phyloP scores from a whole-genome alignment of 2,329 filamentous ascomycete species.

The Fusarium bactridioides region DNA sequence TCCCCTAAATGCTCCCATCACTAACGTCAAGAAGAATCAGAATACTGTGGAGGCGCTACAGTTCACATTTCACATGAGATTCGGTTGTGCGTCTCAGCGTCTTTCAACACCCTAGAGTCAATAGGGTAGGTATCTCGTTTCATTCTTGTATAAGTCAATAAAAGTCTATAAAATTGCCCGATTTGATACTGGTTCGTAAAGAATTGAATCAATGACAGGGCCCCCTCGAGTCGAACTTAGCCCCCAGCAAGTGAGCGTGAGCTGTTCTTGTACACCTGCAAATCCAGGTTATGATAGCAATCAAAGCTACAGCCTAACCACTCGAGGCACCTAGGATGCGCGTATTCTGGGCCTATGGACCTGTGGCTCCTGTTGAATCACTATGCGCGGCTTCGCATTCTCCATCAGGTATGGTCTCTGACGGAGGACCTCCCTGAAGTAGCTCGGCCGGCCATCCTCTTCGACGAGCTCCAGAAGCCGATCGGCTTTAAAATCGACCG shows the following conservation, averaged over 20 bases:
- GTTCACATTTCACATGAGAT: neutral
- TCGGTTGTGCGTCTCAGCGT: neutral
- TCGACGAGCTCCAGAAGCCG: neutral
- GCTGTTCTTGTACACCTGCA: neutral
- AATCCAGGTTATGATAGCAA: neutral
- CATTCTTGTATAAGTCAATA: neutral
- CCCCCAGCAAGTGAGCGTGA: neutral
- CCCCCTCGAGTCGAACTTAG: neutral
- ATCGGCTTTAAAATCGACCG: neutral
- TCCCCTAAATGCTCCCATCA: accelerated
- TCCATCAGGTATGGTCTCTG: neutral
- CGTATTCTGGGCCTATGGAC: neutral
- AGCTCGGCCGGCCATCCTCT: neutral
- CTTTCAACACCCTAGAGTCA: neutral
- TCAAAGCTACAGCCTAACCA: neutral
- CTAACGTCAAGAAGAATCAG: too few relatives aligned
- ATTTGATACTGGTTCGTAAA: neutral
- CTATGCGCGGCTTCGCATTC: neutral
- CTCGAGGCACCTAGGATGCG: neutral
- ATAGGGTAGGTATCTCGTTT: neutral
- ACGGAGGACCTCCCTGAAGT: neutral
- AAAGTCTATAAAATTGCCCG: neutral
- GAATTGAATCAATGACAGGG: neutral
- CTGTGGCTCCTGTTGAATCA: neutral
- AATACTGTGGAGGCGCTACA: neutral